Base-by-base conservation (phyloP, 139 green algal species). In the Asterochloris sp. region DNA sequence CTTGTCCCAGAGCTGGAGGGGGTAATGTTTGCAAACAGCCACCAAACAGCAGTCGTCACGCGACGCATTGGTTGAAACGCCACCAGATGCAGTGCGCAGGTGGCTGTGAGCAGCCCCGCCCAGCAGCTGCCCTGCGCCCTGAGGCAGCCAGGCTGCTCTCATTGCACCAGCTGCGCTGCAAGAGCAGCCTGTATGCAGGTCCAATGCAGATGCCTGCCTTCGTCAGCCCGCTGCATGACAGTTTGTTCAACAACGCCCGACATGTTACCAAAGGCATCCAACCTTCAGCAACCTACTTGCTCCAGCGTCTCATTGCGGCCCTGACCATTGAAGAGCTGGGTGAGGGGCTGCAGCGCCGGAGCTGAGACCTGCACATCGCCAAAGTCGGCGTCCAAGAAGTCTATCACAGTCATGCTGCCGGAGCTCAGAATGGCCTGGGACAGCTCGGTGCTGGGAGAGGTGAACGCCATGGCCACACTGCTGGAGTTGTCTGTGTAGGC, bases 401-500 rank as follows among this genome's bases (percentile, higher is more conserved):
- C 54, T 11, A 62, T 80, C 47, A 29, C 76, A 69, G 76, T 29
- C 76, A 80, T 80, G 11, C 69, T 12, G 17, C 67, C 54, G 24
- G 76, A 69, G 15, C 60, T 54, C 60, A 21, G 24, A 80, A 62
- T 47, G 60, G 68, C 54, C 9, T 16, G 60, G 38, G 21, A 61
- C 24, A 62, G 67, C 24, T 61, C 54, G 24, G 67, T 80, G 54
- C 68, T 62, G 38, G 76, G 24, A 19, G 76, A n/a, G 14, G 60
- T 61, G 60, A 61, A 80, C 24, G 76, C 76, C 60, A 80, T n/a
- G 14, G 68, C 76, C 24, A 62, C 76, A 24, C 24, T 80, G 11
- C 60, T 80, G 76, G 60, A 69, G 60, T 80, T 80, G 24, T 80
- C 54, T 13, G 68, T 62, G 60, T 62, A 80, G 21, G 76, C 76